phyloP scores from a whole-genome alignment of 1,284 basidiomycete species.

The Tylopilus orsonianus region DNA sequence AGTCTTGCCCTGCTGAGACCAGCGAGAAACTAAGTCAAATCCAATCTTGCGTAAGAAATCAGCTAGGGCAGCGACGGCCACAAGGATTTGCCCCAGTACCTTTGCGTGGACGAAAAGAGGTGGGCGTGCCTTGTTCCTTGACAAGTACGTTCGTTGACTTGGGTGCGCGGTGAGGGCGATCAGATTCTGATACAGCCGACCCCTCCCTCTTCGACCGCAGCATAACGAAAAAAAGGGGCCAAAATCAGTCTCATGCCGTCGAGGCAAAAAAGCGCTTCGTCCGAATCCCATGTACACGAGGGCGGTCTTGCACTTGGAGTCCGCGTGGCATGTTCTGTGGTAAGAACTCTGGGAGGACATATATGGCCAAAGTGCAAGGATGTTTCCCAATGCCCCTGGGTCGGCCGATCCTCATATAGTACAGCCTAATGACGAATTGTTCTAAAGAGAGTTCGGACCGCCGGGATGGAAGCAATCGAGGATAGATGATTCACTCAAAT shows the following conservation, averaged over 20 bases:
- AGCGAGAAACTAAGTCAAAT: not conserved
- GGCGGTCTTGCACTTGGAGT: not conserved
- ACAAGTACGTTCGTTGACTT: not conserved
- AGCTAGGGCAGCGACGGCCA: too few relatives aligned
- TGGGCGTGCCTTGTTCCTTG: not conserved
- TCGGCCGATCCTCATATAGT: not conserved
- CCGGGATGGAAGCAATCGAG: slow-evolving; percentile 12
- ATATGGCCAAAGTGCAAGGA: not conserved
- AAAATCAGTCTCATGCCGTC: not conserved
- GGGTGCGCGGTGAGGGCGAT: not conserved
- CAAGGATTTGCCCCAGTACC: not conserved
- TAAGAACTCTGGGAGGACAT: too few relatives aligned
- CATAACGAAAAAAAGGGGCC: too few relatives aligned
- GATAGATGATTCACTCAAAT: slow-evolving; percentile 15
- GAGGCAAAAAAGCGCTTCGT: not conserved
- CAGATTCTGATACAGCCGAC: not conserved
- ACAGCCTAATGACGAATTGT: not conserved
- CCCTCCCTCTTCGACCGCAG: not conserved
- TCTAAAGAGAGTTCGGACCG: slow-evolving; percentile 7
- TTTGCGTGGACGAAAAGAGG: not conserved
- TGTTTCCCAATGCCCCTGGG: not conserved
- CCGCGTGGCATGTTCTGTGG: too few relatives aligned
- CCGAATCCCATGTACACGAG: not conserved
- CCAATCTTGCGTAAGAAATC: not conserved
- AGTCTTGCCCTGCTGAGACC: too few relatives aligned